Conservation (phyloP, 352 stramenopile genomes). For the Pythium insidiosum region DNA sequence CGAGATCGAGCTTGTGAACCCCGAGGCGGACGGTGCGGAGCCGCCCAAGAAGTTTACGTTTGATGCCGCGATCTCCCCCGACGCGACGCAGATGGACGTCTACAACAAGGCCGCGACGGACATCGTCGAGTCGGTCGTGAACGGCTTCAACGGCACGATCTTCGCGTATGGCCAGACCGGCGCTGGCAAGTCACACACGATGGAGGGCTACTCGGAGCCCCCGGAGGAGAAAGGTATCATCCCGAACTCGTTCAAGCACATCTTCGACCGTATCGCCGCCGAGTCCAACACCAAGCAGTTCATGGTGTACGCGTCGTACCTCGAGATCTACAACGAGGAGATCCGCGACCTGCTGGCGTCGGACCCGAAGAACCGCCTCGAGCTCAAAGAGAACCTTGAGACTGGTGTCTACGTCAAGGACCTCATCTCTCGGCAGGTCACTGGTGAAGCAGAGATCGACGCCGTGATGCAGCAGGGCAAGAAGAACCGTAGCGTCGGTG, state of each 20-base stretch:
- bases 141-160: constrained; percentile 96
- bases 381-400: constrained; percentile 93
- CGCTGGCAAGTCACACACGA: constrained; percentile 85
- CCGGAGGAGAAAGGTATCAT: constrained; percentile 91
- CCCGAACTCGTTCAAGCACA: constrained; percentile 94
- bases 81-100: constrained; percentile 83
- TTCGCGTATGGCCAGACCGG: constrained; percentile 93
- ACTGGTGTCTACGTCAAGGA: constrained; percentile 96
- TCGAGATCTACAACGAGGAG: constrained; percentile 99
- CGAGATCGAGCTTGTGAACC: constrained; percentile 84
- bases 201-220: constrained; percentile 87
- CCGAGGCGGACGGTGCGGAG: constrained; percentile 59
- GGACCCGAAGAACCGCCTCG: constrained; percentile 83
- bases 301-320: constrained; percentile 91
- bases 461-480: constrained; percentile 89
- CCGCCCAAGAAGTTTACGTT: constrained; percentile 94
- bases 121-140: constrained; percentile 89
- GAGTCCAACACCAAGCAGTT: constrained; percentile 86
- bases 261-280: constrained; percentile 90
- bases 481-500: constrained; percentile 90
- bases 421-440: constrained; percentile 80
- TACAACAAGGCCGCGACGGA: constrained; percentile 88
- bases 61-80: constrained; percentile 87
- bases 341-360: constrained; percentile 91
- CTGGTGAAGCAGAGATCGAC: constrained; percentile 86